Conservation (phyloP, 352 stramenopile genomes). For the Phytophthora megakarya region DNA sequence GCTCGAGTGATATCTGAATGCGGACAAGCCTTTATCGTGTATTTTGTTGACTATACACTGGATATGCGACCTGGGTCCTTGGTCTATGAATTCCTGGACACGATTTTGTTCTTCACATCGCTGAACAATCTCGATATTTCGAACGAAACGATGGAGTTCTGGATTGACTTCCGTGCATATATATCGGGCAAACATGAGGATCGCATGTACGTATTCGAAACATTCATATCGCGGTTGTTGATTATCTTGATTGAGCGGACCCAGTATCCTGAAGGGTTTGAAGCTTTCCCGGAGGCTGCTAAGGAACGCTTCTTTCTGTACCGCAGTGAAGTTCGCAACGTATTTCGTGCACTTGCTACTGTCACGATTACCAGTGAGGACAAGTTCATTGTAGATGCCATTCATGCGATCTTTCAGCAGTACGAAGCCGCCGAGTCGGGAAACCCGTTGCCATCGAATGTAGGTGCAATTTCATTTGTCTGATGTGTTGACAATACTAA, state of each 20-base stretch:
- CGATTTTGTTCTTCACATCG: conserved; percentile 70
- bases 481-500: conserved; percentile 17
- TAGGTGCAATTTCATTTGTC: conserved; percentile 27
- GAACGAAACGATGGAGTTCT: conserved; percentile 85
- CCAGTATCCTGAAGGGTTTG: conserved; percentile 62
- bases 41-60: conserved; percentile 81
- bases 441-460: conserved; percentile 38
- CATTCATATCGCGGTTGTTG: conserved; percentile 75
- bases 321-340: conserved; percentile 72
- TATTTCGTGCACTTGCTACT: conserved; percentile 80
- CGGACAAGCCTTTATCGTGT: conserved; percentile 74
- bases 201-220: conserved; percentile 70
- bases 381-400: conserved; percentile 76
- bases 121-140: conserved; percentile 68
- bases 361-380: conserved; percentile 73
- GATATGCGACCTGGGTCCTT: conserved; percentile 62
- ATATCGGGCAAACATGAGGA: conserved; percentile 78
- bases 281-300: conserved; percentile 45
- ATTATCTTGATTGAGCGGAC: conserved; percentile 74
- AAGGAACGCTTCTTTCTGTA: conserved; percentile 74
- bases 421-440: conserved; percentile 63
- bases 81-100: conserved; percentile 79
- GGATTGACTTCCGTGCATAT: conserved; percentile 79
- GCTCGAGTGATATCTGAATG: conserved; percentile 72
- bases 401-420: conserved; percentile 74